Evolutionary conservation across 2,329 filamentous ascomycete genomes (phyloP).

Genomic region (Alternaria ventricosa): DNA sequence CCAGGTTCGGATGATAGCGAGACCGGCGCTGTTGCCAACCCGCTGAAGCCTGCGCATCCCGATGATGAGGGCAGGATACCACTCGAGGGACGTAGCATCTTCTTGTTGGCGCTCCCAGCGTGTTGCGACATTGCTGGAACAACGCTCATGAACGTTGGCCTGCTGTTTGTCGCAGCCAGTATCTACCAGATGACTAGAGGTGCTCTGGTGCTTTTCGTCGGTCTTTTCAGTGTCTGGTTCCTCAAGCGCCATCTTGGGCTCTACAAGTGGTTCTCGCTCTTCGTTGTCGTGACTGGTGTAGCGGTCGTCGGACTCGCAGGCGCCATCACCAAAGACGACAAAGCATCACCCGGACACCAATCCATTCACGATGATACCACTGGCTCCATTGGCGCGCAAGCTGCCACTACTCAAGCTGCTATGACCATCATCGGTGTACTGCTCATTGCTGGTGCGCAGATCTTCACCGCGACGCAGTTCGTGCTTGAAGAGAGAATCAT

Average conservation of each 20-base stretch:
- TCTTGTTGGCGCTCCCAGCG: slow-evolving; percentile 82
- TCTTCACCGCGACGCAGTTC: slow-evolving; percentile 97
- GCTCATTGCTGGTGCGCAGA: slow-evolving; percentile 90
- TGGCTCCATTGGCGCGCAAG: slow-evolving; percentile 35
- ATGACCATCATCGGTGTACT: slow-evolving; percentile 82
- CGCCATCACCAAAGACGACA: slow-evolving; percentile 75
- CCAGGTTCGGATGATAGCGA: slow-evolving; percentile 55
- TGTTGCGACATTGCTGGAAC: slow-evolving; percentile 95
- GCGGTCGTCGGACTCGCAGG: slow-evolving; percentile 89
- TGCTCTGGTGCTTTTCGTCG: slow-evolving; percentile 93
- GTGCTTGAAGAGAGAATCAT: slow-evolving; percentile 95
- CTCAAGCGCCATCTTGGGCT: slow-evolving; percentile 76
- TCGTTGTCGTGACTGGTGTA: slow-evolving; percentile 87
- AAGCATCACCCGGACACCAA: slow-evolving; percentile 50
- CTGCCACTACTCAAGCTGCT: slow-evolving; percentile 63
- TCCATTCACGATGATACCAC: slow-evolving; percentile 26
- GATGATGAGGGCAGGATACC: slow-evolving; percentile 64
- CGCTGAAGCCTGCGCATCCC: slow-evolving; percentile 52
- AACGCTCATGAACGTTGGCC: slow-evolving; percentile 94
- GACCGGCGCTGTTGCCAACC: slow-evolving; percentile 59
- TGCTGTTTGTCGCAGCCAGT: slow-evolving; percentile 91
- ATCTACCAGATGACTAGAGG: slow-evolving; percentile 99
- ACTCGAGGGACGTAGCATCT: slow-evolving; percentile 73
- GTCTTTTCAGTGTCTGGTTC: slow-evolving; percentile 92
- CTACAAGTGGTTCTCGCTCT: slow-evolving; percentile 92